phyloP scores from a whole-genome alignment of 768 basidiomycete genomes.

The Lepiota subincarnata region DNA sequence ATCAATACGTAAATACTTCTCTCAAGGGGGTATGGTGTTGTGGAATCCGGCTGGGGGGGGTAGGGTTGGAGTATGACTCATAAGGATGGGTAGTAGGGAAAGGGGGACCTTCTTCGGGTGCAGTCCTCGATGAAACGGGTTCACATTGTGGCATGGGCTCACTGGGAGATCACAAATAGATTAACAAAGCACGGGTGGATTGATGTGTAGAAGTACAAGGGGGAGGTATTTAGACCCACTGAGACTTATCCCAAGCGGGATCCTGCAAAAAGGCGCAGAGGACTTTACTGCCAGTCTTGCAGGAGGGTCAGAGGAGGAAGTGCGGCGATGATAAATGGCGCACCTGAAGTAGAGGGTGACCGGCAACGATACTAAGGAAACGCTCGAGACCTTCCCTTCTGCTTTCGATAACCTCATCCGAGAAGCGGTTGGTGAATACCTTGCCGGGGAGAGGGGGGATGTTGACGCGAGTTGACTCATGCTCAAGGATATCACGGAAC shows the following conservation, averaged over 20 bases:
- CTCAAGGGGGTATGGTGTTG: too few relatives aligned
- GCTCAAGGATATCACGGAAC: constrained; percentile 96
- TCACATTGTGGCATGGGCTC: too few relatives aligned
- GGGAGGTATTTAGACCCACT: constrained; percentile 55
- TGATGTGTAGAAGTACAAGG: too few relatives aligned
- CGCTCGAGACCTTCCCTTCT: constrained; percentile 91
- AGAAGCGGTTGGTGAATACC: constrained; percentile 97
- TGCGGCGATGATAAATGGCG: constrained; percentile 18
- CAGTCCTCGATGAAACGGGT: too few relatives aligned
- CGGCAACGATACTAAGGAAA: constrained; percentile 94
- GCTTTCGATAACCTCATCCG: constrained; percentile 93
- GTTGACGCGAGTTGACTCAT: constrained; percentile 95
- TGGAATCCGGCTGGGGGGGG: too few relatives aligned
- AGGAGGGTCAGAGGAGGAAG: neutral
- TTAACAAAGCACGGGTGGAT: too few relatives aligned
- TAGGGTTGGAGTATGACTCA: too few relatives aligned
- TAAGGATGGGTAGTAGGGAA: too few relatives aligned
- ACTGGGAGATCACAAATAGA: neutral
- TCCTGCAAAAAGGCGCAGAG: constrained; percentile 93
- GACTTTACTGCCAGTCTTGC: constrained; percentile 93
- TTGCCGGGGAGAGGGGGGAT: constrained; percentile 97
- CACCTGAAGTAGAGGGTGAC: constrained; percentile 94
- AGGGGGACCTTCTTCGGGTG: too few relatives aligned
- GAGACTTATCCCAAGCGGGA: constrained; percentile 82
- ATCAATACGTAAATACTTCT: too few relatives aligned